Evolutionary conservation across 352 stramenopile species (phyloP).

Genomic region (Phytophthora hibernalis): DNA sequence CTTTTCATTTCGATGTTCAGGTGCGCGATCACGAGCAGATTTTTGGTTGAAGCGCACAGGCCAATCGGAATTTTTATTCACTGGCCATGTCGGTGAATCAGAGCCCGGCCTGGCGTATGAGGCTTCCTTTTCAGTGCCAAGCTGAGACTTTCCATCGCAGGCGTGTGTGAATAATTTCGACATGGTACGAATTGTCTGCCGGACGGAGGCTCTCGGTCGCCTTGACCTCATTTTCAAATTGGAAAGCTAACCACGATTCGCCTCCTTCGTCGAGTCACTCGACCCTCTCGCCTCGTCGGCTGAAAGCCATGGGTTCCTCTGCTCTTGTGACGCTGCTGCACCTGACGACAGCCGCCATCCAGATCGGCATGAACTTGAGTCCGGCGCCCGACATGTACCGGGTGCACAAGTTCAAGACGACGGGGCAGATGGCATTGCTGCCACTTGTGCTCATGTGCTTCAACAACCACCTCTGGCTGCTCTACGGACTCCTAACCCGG

Average conservation of each 20-base stretch:
- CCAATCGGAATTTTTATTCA: conserved; percentile 12
- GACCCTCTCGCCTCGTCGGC: conserved; percentile 39
- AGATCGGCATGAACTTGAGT: conserved; percentile 49
- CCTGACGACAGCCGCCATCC: conserved; percentile 39
- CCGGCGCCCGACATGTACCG: conserved; percentile 36
- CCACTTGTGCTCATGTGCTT: conserved; percentile 51
- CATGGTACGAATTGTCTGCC: background rate
- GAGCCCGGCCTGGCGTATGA: conserved; percentile 15
- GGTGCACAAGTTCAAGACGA: conserved; percentile 38
- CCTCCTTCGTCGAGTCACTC: conserved; percentile 19
- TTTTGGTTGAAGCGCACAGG: conserved; percentile 11
- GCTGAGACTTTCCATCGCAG: conserved; percentile 23
- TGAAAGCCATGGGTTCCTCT: conserved; percentile 36
- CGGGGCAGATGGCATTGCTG: conserved; percentile 44
- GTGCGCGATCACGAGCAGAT: conserved; percentile 21
- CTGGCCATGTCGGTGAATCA: conserved; percentile 12
- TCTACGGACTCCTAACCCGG: conserved; percentile 41
- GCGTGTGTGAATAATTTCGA: conserved; percentile 22
- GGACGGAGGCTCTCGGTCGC: background rate
- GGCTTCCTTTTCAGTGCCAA: conserved; percentile 15
- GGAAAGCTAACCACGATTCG: conserved; percentile 33
- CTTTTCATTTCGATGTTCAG: conserved; percentile 15
- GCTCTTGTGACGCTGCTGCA: conserved; percentile 35
- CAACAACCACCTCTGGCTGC: conserved; percentile 53
- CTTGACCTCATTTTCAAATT: conserved; percentile 36